Percentiles rank a stretch among this genome's conserved stretches.
Evolutionary conservation across 768 basidiomycete genomes (phyloP).

Genomic region (Lactarius tabidus): DNA sequence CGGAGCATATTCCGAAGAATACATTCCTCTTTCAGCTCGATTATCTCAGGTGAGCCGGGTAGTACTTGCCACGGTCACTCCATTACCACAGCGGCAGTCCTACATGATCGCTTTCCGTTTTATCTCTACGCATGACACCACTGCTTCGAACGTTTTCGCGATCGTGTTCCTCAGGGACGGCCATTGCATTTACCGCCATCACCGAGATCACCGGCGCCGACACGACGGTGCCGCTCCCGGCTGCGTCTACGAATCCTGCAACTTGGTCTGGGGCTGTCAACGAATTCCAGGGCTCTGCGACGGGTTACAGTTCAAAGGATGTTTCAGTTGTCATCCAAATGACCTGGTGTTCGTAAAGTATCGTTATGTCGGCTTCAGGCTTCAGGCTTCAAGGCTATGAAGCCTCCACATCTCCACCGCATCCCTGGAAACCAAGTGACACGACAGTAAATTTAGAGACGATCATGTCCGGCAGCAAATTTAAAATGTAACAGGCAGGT

Average conservation of each 20-base stretch:
- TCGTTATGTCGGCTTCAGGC: neutral
- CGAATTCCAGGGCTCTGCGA: neutral
- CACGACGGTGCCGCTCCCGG: neutral
- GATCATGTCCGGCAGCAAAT: constrained; percentile 1
- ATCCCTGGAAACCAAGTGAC: constrained; percentile 9
- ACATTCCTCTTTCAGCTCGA: neutral
- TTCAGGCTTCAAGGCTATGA: neutral
- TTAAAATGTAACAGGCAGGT: neutral
- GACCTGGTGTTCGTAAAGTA: neutral
- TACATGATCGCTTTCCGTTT: neutral
- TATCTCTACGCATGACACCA: neutral
- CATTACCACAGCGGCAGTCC: too few species aligned
- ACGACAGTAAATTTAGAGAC: neutral
- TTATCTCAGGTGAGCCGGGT: constrained; percentile 9
- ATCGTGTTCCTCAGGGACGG: neutral
- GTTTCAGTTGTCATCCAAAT: neutral
- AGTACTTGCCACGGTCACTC: neutral
- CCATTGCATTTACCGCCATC: neutral
- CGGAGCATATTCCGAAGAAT: neutral
- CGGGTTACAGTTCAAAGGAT: neutral
- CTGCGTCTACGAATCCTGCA: neutral
- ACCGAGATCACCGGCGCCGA: neutral
- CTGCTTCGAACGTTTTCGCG: constrained; percentile 1
- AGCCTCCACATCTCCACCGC: neutral
- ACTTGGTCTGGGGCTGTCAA: neutral